Percentiles rank a stretch among this genome's conserved stretches.
Conservation (phyloP, 2,329 filamentous ascomycete genomes). For the Pseudogymnoascus pannorum region DNA sequence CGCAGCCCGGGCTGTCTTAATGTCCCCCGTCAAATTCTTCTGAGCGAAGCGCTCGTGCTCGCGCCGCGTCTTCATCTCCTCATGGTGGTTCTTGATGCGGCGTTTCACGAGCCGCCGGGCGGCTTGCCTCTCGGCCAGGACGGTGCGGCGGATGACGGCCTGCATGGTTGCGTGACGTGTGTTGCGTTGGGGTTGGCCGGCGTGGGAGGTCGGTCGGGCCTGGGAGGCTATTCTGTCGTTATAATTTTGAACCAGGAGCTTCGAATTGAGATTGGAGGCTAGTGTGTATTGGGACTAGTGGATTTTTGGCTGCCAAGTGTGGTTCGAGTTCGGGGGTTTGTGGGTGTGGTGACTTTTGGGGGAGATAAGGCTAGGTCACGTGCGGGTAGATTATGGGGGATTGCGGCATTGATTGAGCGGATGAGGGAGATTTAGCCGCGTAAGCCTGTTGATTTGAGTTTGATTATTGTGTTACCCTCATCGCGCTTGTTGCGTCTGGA, state of each 20-base stretch:
- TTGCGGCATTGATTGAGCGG: not conserved
- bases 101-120: slow-evolving; percentile 37
- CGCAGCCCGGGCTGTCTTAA: slow-evolving; percentile 44
- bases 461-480: not conserved
- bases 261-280: slow-evolving; percentile 6
- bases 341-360: not conserved
- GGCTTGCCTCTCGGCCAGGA: slow-evolving; percentile 59
- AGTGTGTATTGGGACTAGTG: slow-evolving; percentile 2
- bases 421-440: not conserved
- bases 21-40: slow-evolving; percentile 25
- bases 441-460: not conserved
- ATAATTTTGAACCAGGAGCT: not conserved
- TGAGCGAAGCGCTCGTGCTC: slow-evolving; percentile 20
- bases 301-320: not conserved
- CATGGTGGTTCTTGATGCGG: slow-evolving; percentile 26
- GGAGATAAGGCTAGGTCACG: slow-evolving; percentile 5
- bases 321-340: not conserved
- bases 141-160: slow-evolving; percentile 60
- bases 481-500: slow-evolving; percentile 4
- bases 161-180: slow-evolving; percentile 47
- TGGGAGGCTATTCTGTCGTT: not conserved
- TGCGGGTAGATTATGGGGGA: not conserved
- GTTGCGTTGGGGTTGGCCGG: slow-evolving; percentile 5
- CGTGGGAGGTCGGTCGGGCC: not conserved
- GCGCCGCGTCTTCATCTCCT: slow-evolving; percentile 19